phyloP scores from a whole-genome alignment of 257 asterid species.

The Solanum megistacrolobum region DNA sequence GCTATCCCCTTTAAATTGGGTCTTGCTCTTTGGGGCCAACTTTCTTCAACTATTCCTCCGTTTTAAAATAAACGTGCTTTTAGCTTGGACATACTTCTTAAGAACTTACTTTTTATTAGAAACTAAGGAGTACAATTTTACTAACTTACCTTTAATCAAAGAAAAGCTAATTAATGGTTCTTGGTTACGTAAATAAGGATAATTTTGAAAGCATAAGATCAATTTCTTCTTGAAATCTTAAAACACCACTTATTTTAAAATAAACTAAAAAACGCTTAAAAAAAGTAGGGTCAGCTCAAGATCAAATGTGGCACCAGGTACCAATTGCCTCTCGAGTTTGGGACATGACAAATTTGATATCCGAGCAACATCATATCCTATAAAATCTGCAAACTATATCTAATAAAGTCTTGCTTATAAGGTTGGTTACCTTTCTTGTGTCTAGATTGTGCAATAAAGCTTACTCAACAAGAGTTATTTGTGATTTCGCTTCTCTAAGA shows the following conservation, averaged over 20 bases:
- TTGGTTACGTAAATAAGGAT: background rate
- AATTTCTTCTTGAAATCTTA: too few species aligned
- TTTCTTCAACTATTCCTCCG: background rate
- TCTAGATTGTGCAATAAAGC: background rate
- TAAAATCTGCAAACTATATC: background rate
- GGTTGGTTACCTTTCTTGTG: background rate
- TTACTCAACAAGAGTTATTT: background rate
- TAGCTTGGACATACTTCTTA: background rate
- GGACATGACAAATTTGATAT: background rate
- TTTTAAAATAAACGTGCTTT: background rate
- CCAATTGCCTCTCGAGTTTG: background rate
- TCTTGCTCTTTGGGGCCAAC: background rate
- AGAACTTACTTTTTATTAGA: too few species aligned
- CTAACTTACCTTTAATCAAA: background rate
- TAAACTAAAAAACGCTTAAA: background rate
- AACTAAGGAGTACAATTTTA: background rate
- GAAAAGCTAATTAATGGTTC: background rate
- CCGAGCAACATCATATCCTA: background rate
- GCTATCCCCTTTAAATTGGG: background rate
- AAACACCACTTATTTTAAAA: background rate
- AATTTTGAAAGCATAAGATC: background rate
- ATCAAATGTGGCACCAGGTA: background rate
- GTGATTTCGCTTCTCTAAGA: background rate
- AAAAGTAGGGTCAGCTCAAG: too few species aligned
- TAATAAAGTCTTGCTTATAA: background rate